A percentile compares a stretch with the other conserved stretches of the same genome.
Evolutionary conservation across 1,139 yeast species (phyloP).

Genomic region (Sporopachydermia cereana): DNA sequence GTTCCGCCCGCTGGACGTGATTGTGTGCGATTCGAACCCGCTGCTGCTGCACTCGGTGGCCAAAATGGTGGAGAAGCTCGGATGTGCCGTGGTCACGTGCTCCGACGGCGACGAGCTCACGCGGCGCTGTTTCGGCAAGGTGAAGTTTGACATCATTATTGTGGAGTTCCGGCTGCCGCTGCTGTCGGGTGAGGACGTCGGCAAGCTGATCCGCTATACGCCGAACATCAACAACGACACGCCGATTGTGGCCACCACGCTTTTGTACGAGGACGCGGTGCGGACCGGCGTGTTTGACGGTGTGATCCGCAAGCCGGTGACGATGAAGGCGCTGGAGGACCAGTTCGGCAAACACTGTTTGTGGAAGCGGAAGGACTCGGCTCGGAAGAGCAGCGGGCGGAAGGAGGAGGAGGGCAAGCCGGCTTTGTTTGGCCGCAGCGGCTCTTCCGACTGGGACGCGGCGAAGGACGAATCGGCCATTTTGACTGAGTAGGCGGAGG

Average conservation of each 20-base stretch:
- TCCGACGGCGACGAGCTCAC: constrained; percentile 75
- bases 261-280: constrained; percentile 56
- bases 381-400: constrained; percentile 2
- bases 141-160: constrained; percentile 72
- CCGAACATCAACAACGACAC: constrained; percentile 65
- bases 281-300: constrained; percentile 50
- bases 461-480: not conserved
- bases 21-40: constrained; percentile 83
- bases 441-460: too few relatives aligned
- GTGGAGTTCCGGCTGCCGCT: constrained; percentile 63
- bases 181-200: constrained; percentile 63
- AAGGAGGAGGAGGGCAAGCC: too few relatives aligned
- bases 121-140: constrained; percentile 71
- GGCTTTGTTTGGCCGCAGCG: too few relatives aligned
- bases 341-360: constrained; percentile 19
- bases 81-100: constrained; percentile 74
- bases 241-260: constrained; percentile 69
- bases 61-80: constrained; percentile 52
- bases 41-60: constrained; percentile 62
- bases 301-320: constrained; percentile 68
- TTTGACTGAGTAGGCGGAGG: not conserved
- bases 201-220: constrained; percentile 65
- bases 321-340: constrained; percentile 29
- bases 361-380: constrained; percentile 19
- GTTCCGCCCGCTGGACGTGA: constrained; percentile 40